Evolutionary conservation across 106 monocot species (phyloP).

Genomic region (Dioscorea dumetorum): DNA sequence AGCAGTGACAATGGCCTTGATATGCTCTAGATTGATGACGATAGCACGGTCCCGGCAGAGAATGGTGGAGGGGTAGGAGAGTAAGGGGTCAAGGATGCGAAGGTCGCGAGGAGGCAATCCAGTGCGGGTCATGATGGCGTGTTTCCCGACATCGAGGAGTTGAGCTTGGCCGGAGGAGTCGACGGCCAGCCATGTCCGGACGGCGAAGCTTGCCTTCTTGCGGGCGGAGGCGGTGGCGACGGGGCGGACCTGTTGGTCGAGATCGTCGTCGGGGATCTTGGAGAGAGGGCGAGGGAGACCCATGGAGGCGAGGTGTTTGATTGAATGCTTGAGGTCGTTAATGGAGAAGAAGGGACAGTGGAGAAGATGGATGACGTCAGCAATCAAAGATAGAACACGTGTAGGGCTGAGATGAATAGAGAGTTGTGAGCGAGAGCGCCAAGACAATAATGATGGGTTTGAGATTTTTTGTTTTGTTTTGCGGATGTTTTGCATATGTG

Average conservation of each 20-base stretch:
- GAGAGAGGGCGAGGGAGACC: no score
- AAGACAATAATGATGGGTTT: no score
- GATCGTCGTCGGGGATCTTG: not conserved
- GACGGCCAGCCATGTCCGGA: conserved; percentile 42
- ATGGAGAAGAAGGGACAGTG: no score
- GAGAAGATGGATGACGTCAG: no score
- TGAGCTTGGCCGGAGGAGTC: conserved; percentile 29
- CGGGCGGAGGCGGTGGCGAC: not conserved
- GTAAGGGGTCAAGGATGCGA: conserved; percentile 62
- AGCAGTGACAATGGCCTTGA: conserved; percentile 69
- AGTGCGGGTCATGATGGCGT: conserved; percentile 54
- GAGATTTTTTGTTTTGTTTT: no score
- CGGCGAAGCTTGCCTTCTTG: conserved; percentile 19
- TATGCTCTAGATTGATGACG: conserved; percentile 61
- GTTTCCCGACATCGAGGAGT: conserved; percentile 46
- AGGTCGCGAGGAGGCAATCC: conserved; percentile 66
- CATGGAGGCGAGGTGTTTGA: no score
- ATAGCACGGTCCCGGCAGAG: conserved; percentile 72
- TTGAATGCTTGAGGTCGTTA: no score
- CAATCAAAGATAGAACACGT: no score
- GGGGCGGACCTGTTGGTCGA: not conserved
- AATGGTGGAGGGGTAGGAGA: conserved; percentile 72
- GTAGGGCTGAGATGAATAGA: no score
- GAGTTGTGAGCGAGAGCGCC: no score
- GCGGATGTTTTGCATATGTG: no score